Evolutionary conservation across 176 grass and related monocot genomes (phyloP), one percentile per base, ranked within the genome.

Genomic region (Raddia guianensis): DNA sequence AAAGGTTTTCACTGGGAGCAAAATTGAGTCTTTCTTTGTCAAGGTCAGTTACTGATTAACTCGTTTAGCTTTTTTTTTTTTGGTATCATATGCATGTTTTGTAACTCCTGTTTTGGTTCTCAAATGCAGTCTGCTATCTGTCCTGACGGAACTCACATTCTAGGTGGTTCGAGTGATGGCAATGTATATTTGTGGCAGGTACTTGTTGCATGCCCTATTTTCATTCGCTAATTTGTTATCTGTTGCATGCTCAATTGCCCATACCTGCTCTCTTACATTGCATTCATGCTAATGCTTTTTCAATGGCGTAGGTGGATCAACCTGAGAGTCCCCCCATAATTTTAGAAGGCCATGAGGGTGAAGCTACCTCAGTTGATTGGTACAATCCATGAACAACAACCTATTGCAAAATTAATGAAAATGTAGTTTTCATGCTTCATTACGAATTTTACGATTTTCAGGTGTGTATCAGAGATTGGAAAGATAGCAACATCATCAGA

Each of bases 1-100:
- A n/a, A 99, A 95, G 49, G 45, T 84, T 70, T 95, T 88, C 72
- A 65, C 62, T 59, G 90, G 96, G 44, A 95, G 96, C 73, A 99
- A 91, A 95, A 93, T 99, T 2, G 92, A 93, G 34, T 99, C 92
- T 64, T 99, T 99, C 73, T 99, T 93, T 90, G 96, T 95, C 9
- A 99, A 99, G 91, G 91, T 87, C 53, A 87, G 87, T 70, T 73
- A 73, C 52, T 58, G 6, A 34, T 8, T 12, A 40, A 51, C 60
- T 84, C 14, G 33, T 42, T 84, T 56, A 48, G 8, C 34, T 20
- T 74, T 45, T 10, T 33, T 40, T 49, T 35, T 74, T 66, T 12
- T 51, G 65, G 35, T 4, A n/a, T 9, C 9, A 45, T 45, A 2
- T 91, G 18, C 57, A 69, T 72, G 46, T 54, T 66, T 45, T 75